Conservation (phyloP, 345 rosid genomes). For the Sisymbrium altissimum region DNA sequence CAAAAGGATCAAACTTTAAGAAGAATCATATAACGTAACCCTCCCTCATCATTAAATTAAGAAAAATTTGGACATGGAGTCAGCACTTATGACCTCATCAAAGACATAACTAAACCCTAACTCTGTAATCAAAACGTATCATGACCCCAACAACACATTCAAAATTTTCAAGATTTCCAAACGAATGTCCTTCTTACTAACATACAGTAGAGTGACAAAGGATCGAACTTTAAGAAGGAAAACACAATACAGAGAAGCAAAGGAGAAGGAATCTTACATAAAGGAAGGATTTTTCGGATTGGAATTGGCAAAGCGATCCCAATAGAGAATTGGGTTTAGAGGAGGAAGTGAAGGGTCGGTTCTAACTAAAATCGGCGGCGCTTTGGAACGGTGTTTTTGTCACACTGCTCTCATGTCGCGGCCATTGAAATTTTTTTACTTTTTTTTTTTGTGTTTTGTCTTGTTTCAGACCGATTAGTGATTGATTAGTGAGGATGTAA, state of each 20-base stretch:
- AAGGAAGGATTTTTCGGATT: neutral
- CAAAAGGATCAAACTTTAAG: no score
- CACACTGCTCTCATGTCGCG: neutral
- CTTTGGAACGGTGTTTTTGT: neutral
- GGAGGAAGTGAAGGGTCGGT: neutral
- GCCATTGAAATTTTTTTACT: neutral
- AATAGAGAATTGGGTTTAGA: neutral
- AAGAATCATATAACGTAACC: neutral
- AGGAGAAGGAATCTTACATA: conserved; percentile 13
- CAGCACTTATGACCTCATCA: neutral
- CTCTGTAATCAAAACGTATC: no score
- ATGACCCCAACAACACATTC: neutral
- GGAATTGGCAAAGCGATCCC: neutral
- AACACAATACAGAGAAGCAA: neutral
- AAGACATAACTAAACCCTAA: neutral
- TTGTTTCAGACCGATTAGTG: neutral
- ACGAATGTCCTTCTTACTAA: neutral
- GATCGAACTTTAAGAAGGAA: neutral
- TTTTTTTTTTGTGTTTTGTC: neutral
- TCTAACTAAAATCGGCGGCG: neutral
- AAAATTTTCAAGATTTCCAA: neutral
- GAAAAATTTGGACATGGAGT: neutral
- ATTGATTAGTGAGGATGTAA: neutral
- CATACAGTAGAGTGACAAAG: neutral
- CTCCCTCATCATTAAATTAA: neutral